These are phyloP conservation scores for Fraxinus angustifolia DNA, from an alignment of 305 asterid species.

Conservation along the genomic window DNA sequence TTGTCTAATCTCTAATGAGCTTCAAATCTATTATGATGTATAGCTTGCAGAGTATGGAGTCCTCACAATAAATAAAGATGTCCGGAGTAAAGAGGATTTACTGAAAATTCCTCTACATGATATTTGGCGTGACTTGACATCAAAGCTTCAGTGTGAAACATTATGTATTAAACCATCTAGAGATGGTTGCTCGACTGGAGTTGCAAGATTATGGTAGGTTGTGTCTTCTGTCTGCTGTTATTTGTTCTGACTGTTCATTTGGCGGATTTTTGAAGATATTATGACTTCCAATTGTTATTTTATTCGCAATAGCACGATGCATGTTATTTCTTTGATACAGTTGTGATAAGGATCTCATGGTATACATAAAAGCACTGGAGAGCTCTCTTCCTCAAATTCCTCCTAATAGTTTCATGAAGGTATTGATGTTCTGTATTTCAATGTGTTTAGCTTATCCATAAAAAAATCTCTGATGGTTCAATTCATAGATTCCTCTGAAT, in stretches of 20 bases:
- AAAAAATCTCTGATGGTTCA: not conserved
- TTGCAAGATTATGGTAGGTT: conserved; percentile 73
- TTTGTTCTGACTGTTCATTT: not conserved
- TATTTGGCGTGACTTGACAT: conserved; percentile 63
- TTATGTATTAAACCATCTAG: conserved; percentile 83
- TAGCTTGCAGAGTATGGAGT: conserved; percentile 71
- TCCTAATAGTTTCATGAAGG: conserved; percentile 82
- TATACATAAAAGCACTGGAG: conserved; percentile 60
- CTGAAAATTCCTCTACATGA: conserved; percentile 37
- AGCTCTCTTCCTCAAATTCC: conserved; percentile 60
- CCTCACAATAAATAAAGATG: conserved; percentile 75
- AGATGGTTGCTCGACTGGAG: conserved; percentile 97
- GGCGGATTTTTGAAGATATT: not conserved
- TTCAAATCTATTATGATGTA: conserved; percentile 21
- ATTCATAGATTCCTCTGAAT: not conserved
- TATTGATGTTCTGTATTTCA: conserved; percentile 17
- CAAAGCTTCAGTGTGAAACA: conserved; percentile 60
- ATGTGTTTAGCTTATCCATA: not conserved
- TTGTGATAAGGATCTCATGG: conserved; percentile 59
- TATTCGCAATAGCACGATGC: not conserved
- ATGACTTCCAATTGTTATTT: conserved; percentile 1
- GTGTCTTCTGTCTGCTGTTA: not conserved
- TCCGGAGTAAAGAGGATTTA: conserved; percentile 52
- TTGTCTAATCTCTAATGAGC: conserved; percentile 15
- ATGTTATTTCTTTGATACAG: conserved; percentile 36